These are phyloP conservation scores for Lizanozyma gosingica DNA, from an alignment of 1,139 yeast species.

Conservation along the genomic window DNA sequence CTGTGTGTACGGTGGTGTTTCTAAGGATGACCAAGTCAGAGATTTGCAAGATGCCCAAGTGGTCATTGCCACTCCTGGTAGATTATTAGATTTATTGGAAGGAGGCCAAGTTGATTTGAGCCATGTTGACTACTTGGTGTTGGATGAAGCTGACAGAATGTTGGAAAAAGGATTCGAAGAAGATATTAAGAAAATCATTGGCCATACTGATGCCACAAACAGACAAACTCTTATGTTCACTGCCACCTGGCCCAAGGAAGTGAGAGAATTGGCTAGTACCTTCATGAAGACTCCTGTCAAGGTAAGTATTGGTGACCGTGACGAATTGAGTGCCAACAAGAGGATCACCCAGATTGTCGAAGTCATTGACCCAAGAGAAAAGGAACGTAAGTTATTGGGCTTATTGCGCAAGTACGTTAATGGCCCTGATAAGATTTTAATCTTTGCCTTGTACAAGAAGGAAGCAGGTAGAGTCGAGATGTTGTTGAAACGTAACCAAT, in stretches of 20 bases:
- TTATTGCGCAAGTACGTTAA: constrained; percentile 69
- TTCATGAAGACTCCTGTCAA: constrained; percentile 80
- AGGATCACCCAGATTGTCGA: constrained; percentile 90
- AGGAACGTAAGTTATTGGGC: constrained; percentile 68
- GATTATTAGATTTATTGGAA: constrained; percentile 81
- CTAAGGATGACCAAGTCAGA: constrained; percentile 82
- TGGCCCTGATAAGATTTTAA: constrained; percentile 71
- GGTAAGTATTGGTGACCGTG: constrained; percentile 88
- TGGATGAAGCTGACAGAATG: constrained; percentile 99
- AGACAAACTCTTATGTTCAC: constrained; percentile 88
- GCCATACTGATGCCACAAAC: constrained; percentile 33
- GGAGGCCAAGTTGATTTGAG: constrained; percentile 77
- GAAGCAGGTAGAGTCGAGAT: constrained; percentile 91
- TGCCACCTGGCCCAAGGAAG: constrained; percentile 89
- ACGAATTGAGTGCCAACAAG: constrained; percentile 89
- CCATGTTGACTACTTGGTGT: constrained; percentile 65
- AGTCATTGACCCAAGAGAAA: constrained; percentile 75
- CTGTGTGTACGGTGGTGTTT: constrained; percentile 95
- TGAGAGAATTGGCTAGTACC: constrained; percentile 81
- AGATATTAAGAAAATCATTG: constrained; percentile 79
- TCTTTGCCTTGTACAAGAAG: constrained; percentile 91
- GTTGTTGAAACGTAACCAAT: constrained; percentile 63
- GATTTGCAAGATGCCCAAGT: constrained; percentile 59
- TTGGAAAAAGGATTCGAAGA: constrained; percentile 93
- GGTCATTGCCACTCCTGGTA: constrained; percentile 96